Evolutionary conservation across 108 stramenopile genomes (phyloP).

Genomic region (Parmales sp.): DNA sequence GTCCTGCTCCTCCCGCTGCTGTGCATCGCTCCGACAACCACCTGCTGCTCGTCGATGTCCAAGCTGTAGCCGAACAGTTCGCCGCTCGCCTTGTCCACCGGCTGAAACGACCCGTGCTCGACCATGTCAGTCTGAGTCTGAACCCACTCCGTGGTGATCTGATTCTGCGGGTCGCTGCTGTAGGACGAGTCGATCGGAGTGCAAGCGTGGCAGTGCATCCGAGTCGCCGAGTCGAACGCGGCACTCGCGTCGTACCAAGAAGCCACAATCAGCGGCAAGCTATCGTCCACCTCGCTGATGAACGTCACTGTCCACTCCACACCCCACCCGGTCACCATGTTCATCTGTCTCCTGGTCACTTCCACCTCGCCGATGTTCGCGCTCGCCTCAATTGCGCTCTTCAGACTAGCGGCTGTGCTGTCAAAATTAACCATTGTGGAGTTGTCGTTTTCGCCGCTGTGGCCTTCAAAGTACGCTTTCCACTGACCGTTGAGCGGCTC

Average conservation of each 20-base stretch:
- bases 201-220: conserved; percentile 20
- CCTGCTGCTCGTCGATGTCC: conserved; percentile 25
- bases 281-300: conserved; percentile 26
- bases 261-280: conserved; percentile 24
- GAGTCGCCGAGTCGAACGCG: background rate
- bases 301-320: conserved; percentile 52
- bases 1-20: conserved; percentile 40
- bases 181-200: conserved; percentile 11
- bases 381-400: conserved; percentile 34
- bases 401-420: conserved; percentile 24
- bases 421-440: background rate
- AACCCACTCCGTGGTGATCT: background rate
- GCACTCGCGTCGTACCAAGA: conserved; percentile 5
- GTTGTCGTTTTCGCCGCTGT: conserved; percentile 6
- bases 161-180: background rate
- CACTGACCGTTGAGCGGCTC: conserved; percentile 39
- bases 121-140: background rate
- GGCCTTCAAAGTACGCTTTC: conserved; percentile 20
- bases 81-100: conserved; percentile 21
- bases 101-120: conserved; percentile 15
- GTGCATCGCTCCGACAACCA: conserved; percentile 47
- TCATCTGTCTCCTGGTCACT: conserved; percentile 18
- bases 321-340: conserved; percentile 17
- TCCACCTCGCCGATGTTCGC: conserved; percentile 40
- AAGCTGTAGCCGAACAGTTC: conserved; percentile 35